Evolutionary conservation across 495 filamentous ascomycete species (phyloP), one percentile per base, ranked within the genome.

Genomic region (Hyaloscypha variabilis): DNA sequence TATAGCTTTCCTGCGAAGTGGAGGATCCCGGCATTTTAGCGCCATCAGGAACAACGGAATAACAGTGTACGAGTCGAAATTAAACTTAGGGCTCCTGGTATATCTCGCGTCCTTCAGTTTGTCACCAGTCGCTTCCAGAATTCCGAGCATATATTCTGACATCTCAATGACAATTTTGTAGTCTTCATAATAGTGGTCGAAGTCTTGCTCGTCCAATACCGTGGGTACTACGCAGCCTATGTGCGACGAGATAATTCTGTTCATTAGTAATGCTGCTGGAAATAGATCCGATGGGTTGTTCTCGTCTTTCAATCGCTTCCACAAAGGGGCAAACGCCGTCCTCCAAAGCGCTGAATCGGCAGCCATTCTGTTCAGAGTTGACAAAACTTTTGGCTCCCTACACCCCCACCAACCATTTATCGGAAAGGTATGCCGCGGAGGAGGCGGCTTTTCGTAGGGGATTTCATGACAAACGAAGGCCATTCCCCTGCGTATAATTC

Each of bases 21-120:
- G 30, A 2, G 76, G 74, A 59, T 82, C 75, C 8, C 81, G 73
- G 62, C 79, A 85, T 28, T 73, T 72, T 3, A 72, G 71, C 2
- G 73, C 78, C 2, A 74, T 70, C n/a, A 74, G 58, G 53, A 73
- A 82, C 2, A 80, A 63, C 0, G 76, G 70, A 6, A 59, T 62
- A 14, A 82, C 71, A 34, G 79, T 68, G n/a, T 75, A 73, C n/a
- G 76, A 62, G 26, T 76, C 75, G 21, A 62, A 63, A 6, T 50
- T 30, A 24, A 63, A 63, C 34, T 26, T 8, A 10, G 60, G 54
- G 14, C 29, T 59, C 5, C 23, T 25, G n/a, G 24, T 17, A 17
- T 34, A 13, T 34, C 2, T 34, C 8, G 31, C 31, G 8, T 34
- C n/a, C 13, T 34, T 34, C 8, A 34, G 2, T 34, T 34, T 13